Conservation (phyloP, 169 alveolate genomes). For the Eimeria maxima region DNA sequence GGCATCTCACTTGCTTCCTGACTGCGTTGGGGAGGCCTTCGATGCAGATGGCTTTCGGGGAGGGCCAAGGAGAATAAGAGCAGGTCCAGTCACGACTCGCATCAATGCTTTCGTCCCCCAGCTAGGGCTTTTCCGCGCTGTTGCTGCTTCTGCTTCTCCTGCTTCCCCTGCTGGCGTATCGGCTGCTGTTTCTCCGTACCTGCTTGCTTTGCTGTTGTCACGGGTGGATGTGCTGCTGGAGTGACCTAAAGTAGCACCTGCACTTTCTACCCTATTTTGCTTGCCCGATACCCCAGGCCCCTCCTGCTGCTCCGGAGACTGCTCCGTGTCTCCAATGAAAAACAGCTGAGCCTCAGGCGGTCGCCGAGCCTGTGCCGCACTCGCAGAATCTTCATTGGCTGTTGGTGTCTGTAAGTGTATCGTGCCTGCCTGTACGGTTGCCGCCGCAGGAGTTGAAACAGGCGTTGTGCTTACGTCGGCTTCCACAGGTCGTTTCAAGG, state of each 20-base stretch:
- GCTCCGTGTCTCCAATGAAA: constrained; percentile 29
- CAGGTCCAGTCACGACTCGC: constrained; percentile 65
- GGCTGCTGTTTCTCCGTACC: not conserved
- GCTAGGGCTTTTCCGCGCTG: not conserved
- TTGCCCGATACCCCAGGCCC: not conserved
- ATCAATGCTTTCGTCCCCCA: constrained; percentile 44
- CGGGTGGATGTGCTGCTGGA: not conserved
- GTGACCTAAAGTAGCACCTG: not conserved
- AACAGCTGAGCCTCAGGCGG: constrained; percentile 64
- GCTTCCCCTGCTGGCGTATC: not conserved
- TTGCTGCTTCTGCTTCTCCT: not conserved
- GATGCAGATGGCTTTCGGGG: constrained; percentile 71
- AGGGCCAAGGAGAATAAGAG: constrained; percentile 69
- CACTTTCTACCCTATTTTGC: not conserved
- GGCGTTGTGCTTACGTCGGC: not conserved
- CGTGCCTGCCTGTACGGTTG: not conserved
- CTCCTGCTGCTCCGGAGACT: not conserved
- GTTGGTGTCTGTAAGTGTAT: not conserved
- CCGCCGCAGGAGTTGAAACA: not conserved
- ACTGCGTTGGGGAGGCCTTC: not conserved
- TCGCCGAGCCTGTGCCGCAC: not conserved
- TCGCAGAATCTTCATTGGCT: not conserved
- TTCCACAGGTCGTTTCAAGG: too few relatives aligned
- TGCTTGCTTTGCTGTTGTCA: not conserved
- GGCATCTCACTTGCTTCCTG: constrained; percentile 3